Evolutionary conservation across 768 basidiomycete genomes (phyloP).

Genomic region (Russula sp.): DNA sequence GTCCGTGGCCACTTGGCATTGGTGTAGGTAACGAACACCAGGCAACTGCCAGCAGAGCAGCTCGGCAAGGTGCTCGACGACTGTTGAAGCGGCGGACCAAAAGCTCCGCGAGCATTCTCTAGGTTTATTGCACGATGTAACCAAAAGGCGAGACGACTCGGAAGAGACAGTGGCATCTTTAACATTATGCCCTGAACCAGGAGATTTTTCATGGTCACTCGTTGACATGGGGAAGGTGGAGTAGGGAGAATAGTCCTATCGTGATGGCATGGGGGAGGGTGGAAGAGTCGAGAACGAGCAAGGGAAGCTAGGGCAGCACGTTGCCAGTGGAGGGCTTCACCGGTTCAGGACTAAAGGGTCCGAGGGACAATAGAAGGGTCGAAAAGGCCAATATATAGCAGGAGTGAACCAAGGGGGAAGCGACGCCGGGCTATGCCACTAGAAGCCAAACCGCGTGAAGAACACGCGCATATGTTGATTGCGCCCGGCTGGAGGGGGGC

Average conservation of each 20-base stretch:
- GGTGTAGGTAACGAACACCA: not conserved
- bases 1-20: constrained; percentile 1
- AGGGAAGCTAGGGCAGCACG: not conserved
- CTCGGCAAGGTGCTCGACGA: not conserved
- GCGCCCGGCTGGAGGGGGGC: not conserved
- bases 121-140: not conserved
- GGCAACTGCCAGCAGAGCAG: constrained; percentile 6
- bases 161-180: not conserved
- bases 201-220: not conserved
- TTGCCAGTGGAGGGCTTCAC: not conserved
- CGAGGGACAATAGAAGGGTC: not conserved
- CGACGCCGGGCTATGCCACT: not conserved
- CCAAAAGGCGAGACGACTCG: not conserved
- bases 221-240: constrained; percentile 1
- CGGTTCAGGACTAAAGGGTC: not conserved
- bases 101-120: not conserved
- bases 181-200: not conserved
- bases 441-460: not conserved
- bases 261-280: not conserved
- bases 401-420: not conserved
- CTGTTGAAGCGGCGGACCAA: not conserved
- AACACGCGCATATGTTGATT: not conserved
- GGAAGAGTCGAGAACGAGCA: not conserved
- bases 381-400: not conserved
- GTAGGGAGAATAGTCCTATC: not conserved